Conservation (phyloP, 495 filamentous ascomycete genomes). For the Penicillium robsamsonii region DNA sequence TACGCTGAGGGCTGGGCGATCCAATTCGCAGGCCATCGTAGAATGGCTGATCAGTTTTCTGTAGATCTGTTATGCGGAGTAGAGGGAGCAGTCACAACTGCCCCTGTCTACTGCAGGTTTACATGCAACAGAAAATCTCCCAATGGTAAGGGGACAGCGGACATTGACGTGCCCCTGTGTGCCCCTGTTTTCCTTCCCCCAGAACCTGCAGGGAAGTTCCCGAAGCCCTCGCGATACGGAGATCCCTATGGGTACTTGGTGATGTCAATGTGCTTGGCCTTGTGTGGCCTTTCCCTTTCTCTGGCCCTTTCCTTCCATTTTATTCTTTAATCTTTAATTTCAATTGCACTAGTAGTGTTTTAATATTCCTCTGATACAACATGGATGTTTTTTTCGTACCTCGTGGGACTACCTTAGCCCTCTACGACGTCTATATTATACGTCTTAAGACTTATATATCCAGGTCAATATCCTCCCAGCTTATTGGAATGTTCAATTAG, state of each 20-base stretch:
- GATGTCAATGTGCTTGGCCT: neutral
- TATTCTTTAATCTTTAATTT: neutral
- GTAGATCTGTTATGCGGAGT: too few relatives aligned
- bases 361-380: neutral
- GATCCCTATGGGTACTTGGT: neutral
- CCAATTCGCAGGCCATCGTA: too few relatives aligned
- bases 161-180: too few relatives aligned
- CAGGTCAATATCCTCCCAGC: neutral
- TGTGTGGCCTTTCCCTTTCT: neutral
- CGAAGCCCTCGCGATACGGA: neutral
- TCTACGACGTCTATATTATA: neutral
- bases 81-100: too few relatives aligned
- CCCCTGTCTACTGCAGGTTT: too few relatives aligned
- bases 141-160: too few relatives aligned
- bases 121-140: too few relatives aligned
- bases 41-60: too few relatives aligned
- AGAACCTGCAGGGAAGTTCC: slow-evolving; percentile 2
- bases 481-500: slow-evolving; percentile 10
- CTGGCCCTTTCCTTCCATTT: neutral
- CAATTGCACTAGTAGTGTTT: neutral
- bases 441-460: neutral
- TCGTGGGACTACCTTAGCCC: neutral
- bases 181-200: too few relatives aligned
- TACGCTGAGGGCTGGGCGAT: too few relatives aligned
- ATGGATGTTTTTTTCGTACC: neutral